Conservation (phyloP, 306 rosid species). For the Vachellia pachyceras region DNA sequence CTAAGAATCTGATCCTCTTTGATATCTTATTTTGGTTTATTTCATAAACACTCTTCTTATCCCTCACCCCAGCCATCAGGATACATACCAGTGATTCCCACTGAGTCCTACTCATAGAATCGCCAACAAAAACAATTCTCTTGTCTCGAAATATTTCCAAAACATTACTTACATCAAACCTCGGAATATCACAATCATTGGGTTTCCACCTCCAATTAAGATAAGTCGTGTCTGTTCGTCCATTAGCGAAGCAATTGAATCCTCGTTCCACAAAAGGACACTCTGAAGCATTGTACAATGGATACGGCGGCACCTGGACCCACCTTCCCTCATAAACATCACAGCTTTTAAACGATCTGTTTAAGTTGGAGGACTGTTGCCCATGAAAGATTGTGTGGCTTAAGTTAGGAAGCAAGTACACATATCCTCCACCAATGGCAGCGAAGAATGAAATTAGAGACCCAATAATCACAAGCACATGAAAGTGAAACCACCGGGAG, state of each 20-base stretch:
- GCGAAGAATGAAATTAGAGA: slow-evolving; percentile 64
- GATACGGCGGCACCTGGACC: slow-evolving; percentile 55
- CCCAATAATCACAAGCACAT: slow-evolving; percentile 51
- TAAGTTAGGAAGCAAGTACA: slow-evolving; percentile 65
- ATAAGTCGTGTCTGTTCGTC: slow-evolving; percentile 67
- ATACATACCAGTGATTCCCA: no score
- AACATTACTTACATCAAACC: slow-evolving; percentile 50
- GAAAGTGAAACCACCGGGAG: slow-evolving; percentile 51
- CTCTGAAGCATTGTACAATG: slow-evolving; percentile 77
- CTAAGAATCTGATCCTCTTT: no score
- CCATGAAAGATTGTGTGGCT: slow-evolving; percentile 51
- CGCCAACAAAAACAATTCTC: slow-evolving; percentile 87
- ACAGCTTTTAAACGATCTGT: slow-evolving; percentile 52
- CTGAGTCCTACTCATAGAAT: slow-evolving; percentile 90
- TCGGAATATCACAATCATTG: slow-evolving; percentile 60
- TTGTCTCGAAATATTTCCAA: slow-evolving; percentile 70
- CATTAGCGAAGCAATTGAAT: slow-evolving; percentile 81
- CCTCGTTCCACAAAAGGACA: slow-evolving; percentile 88
- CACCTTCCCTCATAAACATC: slow-evolving; percentile 73
- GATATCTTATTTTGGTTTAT: no score
- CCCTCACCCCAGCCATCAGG: no score
- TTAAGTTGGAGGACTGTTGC: slow-evolving; percentile 25
- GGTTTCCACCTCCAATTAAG: slow-evolving; percentile 92
- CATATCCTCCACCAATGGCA: slow-evolving; percentile 64
- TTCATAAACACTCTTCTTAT: no score